Evolutionary conservation across 2,329 filamentous ascomycete genomes (phyloP).

Genomic region (Fusarium palustre): DNA sequence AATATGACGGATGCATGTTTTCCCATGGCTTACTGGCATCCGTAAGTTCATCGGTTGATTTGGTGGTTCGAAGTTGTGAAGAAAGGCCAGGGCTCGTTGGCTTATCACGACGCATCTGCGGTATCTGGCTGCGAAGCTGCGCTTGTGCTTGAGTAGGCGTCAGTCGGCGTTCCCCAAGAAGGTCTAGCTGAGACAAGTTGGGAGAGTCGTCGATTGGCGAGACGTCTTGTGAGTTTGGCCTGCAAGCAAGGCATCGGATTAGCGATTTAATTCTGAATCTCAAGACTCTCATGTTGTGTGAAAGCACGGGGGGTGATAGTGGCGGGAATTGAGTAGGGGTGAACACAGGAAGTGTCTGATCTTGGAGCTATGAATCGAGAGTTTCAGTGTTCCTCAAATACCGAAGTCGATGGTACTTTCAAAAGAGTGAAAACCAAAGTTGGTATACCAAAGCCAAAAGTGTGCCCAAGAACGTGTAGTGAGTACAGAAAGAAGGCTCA

Average conservation of each 20-base stretch:
- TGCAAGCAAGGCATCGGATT: conserved; percentile 44
- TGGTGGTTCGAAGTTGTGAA: conserved; percentile 54
- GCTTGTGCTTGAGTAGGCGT: conserved; percentile 32
- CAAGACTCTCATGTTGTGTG: conserved; percentile 27
- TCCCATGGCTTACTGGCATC: conserved; percentile 42
- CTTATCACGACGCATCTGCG: conserved; percentile 64
- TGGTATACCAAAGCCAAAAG: conserved; percentile 6
- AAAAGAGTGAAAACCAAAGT: neutral
- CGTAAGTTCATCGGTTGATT: conserved; percentile 43
- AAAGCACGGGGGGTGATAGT: neutral
- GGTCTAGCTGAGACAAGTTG: conserved; percentile 51
- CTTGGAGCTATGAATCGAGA: neutral
- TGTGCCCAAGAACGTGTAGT: conserved; percentile 29
- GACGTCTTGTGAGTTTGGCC: conserved; percentile 54
- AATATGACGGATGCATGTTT: conserved; percentile 7
- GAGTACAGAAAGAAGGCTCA: neutral
- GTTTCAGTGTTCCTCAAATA: neutral
- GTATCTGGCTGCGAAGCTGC: conserved; percentile 58
- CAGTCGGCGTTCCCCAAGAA: conserved; percentile 32
- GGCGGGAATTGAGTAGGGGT: neutral
- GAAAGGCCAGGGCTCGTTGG: conserved; percentile 58
- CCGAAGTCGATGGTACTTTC: neutral
- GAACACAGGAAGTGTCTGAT: neutral
- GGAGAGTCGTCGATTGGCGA: conserved; percentile 65
- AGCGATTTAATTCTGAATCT: conserved; percentile 29